A percentile compares a stretch with the other conserved stretches of the same genome.
Conservation (phyloP, 768 basidiomycete species). For the Tephrocybe sp. region DNA sequence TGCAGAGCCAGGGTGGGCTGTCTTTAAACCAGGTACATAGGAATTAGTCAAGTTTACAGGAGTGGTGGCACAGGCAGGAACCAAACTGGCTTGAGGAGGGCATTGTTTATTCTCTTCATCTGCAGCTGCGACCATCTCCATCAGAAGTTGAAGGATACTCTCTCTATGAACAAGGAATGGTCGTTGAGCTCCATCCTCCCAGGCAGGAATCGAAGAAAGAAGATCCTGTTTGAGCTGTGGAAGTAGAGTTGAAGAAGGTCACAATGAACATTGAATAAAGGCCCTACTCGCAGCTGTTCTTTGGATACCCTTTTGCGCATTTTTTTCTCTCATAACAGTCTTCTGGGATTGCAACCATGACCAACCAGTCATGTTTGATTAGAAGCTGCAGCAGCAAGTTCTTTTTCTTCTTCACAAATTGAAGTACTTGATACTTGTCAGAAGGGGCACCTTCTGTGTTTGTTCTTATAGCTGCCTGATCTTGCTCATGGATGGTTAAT, state of each 20-base stretch:
- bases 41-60: slow-evolving; percentile 40
- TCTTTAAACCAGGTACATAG: slow-evolving; percentile 39
- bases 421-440: slow-evolving; percentile 82
- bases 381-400: slow-evolving; percentile 75
- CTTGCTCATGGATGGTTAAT: slow-evolving; percentile 82
- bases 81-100: slow-evolving; percentile 52
- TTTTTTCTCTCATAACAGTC: slow-evolving; percentile 92
- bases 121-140: slow-evolving; percentile 66
- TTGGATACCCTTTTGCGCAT: slow-evolving; percentile 92
- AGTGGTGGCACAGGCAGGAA: slow-evolving; percentile 63
- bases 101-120: slow-evolving; percentile 82
- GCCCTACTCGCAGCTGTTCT: slow-evolving; percentile 86
- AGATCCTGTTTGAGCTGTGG: slow-evolving; percentile 87
- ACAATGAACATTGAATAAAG: neutral
- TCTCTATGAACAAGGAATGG: slow-evolving; percentile 86
- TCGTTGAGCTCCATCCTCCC: slow-evolving; percentile 77
- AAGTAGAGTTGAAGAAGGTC: neutral
- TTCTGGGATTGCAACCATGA: slow-evolving; percentile 82
- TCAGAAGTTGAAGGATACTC: slow-evolving; percentile 76
- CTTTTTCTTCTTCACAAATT: slow-evolving; percentile 87
- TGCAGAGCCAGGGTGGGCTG: slow-evolving; percentile 59
- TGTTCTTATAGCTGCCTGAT: slow-evolving; percentile 79
- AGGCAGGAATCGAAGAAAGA: slow-evolving; percentile 70
- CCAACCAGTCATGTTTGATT: slow-evolving; percentile 84
- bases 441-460: slow-evolving; percentile 71